Evolutionary conservation across 169 alveolate genomes (phyloP).

Genomic region (Theileria luwenshuni): DNA sequence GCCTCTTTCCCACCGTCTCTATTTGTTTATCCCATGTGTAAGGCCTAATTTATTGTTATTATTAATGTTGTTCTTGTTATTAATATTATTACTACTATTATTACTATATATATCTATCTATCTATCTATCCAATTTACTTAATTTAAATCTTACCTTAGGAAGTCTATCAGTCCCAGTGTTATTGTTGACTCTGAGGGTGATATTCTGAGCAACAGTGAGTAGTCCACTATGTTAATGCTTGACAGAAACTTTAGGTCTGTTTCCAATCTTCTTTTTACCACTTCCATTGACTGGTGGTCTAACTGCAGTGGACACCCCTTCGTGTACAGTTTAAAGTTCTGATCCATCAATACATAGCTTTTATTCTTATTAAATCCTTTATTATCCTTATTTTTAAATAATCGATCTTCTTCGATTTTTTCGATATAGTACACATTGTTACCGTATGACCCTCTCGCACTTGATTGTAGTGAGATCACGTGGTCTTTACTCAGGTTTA

Average conservation of each 20-base stretch:
- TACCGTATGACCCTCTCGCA: not conserved
- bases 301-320: conserved; percentile 62
- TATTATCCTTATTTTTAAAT: not conserved
- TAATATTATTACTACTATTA: no score
- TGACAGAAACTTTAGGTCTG: conserved; percentile 60
- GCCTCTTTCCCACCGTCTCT: conserved; percentile 65
- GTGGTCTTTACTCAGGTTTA: not conserved
- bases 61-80: no score
- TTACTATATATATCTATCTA: not conserved
- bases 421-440: no score
- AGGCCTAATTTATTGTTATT: no score
- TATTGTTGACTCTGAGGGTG: conserved; percentile 37
- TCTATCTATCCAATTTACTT: not conserved
- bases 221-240: conserved; percentile 58
- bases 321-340: conserved; percentile 59
- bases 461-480: not conserved
- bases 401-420: no score
- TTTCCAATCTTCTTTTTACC: conserved; percentile 7
- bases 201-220: conserved; percentile 56
- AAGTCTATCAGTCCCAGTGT: conserved; percentile 60
- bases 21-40: conserved; percentile 73
- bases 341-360: conserved; percentile 51
- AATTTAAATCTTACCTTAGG: conserved; percentile 21
- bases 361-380: not conserved
- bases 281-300: not conserved